phyloP scores from a whole-genome alignment of 495 filamentous ascomycete genomes.

The Articulospora tetracladia region DNA sequence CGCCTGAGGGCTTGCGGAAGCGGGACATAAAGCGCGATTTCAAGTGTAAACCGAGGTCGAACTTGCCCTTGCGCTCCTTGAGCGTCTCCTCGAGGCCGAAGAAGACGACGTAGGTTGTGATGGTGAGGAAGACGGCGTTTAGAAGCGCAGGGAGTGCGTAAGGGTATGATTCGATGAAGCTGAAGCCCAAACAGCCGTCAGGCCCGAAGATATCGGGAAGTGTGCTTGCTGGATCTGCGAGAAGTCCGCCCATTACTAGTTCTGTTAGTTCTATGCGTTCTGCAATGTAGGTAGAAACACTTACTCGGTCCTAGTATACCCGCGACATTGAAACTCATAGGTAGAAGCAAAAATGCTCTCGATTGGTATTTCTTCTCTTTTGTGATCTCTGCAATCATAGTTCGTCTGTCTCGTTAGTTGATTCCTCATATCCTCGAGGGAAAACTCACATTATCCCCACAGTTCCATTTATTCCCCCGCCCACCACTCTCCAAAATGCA shows the following conservation, averaged over 20 bases:
- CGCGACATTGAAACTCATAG: conserved; percentile 69
- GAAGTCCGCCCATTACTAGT: conserved; percentile 61
- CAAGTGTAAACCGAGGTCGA: conserved; percentile 40
- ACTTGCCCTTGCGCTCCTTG: conserved; percentile 42
- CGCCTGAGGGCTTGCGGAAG: neutral
- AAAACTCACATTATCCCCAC: conserved; percentile 58
- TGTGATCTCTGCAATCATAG: conserved; percentile 68
- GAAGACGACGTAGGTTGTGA: conserved; percentile 49
- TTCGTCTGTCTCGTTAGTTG: conserved; percentile 39
- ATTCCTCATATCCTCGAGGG: neutral
- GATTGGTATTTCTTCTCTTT: conserved; percentile 60
- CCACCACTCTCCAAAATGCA: conserved; percentile 64
- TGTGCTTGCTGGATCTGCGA: conserved; percentile 66
- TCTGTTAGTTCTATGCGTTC: conserved; percentile 27
- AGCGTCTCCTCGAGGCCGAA: conserved; percentile 63
- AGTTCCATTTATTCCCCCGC: conserved; percentile 75
- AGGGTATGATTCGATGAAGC: conserved; percentile 63
- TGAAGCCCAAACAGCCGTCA: conserved; percentile 52
- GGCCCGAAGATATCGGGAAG: conserved; percentile 47
- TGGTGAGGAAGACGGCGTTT: conserved; percentile 58
- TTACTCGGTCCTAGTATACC: conserved; percentile 54
- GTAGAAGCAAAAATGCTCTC: conserved; percentile 69
- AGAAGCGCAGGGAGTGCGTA: conserved; percentile 73
- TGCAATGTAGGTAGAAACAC: conserved; percentile 20
- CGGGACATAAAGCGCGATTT: neutral